Conservation (phyloP, 768 basidiomycete genomes). For the Crassisporium funariophilum region DNA sequence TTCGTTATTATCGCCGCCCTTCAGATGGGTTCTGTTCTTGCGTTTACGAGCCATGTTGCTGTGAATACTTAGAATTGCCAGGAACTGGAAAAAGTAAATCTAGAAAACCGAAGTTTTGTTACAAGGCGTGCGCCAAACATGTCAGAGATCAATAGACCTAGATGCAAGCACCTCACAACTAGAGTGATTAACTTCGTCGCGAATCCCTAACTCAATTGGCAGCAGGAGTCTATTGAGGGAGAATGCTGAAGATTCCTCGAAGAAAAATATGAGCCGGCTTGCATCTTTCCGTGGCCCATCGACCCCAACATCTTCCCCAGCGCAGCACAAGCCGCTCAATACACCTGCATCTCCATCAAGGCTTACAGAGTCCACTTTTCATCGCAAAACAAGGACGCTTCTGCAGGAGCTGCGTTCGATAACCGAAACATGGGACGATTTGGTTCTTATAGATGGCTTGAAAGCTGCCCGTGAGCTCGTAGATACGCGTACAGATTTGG, state of each 20-base stretch:
- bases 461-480: conserved; percentile 72
- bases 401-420: conserved; percentile 68
- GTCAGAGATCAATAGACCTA: too few species aligned
- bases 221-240: too few species aligned
- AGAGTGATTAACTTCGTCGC: too few species aligned
- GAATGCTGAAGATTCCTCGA: too few species aligned
- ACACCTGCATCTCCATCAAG: conserved; percentile 51
- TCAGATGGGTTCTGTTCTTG: conserved; percentile 83
- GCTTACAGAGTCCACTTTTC: conserved; percentile 72
- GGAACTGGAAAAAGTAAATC: too few species aligned
- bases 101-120: too few species aligned
- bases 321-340: conserved; percentile 40
- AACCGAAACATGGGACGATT: conserved; percentile 79
- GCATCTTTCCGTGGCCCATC: conserved; percentile 83
- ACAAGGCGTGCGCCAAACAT: too few species aligned
- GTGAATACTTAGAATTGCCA: background rate
- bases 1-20: conserved; percentile 46
- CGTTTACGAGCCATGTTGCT: conserved; percentile 67
- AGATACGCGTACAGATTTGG: conserved; percentile 81
- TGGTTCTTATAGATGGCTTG: conserved; percentile 78
- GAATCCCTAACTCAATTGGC: too few species aligned
- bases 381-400: conserved; percentile 71
- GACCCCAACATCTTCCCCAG: conserved; percentile 70
- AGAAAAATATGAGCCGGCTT: conserved; percentile 46
- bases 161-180: too few species aligned